Conservation (phyloP, 2,329 filamentous ascomycete genomes). For the Trichoderma harzianum region DNA sequence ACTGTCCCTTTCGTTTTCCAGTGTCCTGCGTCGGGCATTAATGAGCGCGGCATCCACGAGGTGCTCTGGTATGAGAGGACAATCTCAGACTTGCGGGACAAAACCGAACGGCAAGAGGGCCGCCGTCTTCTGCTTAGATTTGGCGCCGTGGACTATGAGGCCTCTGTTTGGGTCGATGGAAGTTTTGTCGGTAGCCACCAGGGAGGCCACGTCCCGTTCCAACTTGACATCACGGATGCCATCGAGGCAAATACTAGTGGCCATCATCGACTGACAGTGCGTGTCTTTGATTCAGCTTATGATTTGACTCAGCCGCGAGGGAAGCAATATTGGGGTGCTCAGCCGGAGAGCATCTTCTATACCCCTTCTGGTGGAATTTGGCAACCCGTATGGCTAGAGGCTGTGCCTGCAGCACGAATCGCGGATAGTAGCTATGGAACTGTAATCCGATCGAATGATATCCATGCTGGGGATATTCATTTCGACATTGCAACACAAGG, state of each 20-base stretch:
- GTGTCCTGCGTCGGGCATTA: conserved; percentile 59
- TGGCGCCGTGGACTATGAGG: conserved; percentile 61
- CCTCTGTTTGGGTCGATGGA: conserved; percentile 55
- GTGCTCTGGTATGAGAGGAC: conserved; percentile 63
- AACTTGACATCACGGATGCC: conserved; percentile 55
- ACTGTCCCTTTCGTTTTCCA: conserved; percentile 65
- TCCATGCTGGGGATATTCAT: conserved; percentile 48
- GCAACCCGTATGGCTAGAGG: conserved; percentile 57
- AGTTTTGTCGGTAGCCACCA: conserved; percentile 51
- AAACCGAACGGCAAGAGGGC: conserved; percentile 38
- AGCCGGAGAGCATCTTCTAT: conserved; percentile 60
- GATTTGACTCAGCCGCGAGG: conserved; percentile 64
- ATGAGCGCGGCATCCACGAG: conserved; percentile 60
- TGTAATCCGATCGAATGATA: conserved; percentile 52
- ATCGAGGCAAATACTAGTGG: conserved; percentile 28
- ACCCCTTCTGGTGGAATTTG: conserved; percentile 56
- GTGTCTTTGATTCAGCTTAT: conserved; percentile 61
- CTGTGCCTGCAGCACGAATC: conserved; percentile 50
- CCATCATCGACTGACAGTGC: conserved; percentile 47
- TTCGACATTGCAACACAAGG: conserved; percentile 49
- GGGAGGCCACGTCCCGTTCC: conserved; percentile 58
- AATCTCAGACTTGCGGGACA: conserved; percentile 48
- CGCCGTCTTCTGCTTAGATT: conserved; percentile 51
- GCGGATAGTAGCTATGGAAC: conserved; percentile 57
- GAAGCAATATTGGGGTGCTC: conserved; percentile 63